A percentile compares a stretch with the other conserved stretches of the same genome.
Conservation (phyloP, 208 protist genomes). For the Leptomonas seymouri region DNA sequence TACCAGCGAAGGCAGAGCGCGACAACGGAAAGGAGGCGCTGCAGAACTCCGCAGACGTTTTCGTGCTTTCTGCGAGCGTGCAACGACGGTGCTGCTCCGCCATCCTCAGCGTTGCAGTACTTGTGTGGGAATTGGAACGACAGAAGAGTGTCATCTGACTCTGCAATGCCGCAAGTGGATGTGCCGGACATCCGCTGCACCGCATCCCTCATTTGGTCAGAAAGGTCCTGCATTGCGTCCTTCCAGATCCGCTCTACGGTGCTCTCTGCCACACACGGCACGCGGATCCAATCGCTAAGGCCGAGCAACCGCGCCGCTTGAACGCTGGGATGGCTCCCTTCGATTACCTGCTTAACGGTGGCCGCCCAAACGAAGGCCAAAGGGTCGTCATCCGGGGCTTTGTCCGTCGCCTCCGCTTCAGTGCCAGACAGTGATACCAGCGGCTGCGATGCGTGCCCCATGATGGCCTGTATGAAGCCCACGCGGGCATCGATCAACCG, state of each 20-base stretch:
- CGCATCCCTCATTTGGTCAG: neutral
- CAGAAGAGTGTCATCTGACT: neutral
- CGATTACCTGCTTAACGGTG: neutral
- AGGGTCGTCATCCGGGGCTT: neutral
- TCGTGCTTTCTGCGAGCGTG: neutral
- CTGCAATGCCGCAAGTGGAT: neutral
- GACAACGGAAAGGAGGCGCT: neutral
- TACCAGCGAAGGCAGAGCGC: conserved; percentile 11
- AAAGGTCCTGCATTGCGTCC: neutral
- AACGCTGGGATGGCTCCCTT: neutral
- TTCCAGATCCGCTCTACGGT: neutral
- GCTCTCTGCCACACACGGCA: neutral
- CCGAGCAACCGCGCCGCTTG: neutral
- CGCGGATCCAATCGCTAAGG: neutral
- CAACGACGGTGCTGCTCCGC: neutral
- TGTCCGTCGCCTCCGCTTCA: neutral
- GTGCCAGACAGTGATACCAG: neutral
- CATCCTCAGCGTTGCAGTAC: neutral
- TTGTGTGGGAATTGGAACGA: neutral
- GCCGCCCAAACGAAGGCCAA: neutral
- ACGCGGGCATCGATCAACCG: conserved; percentile 5
- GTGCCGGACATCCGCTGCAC: conserved; percentile 2
- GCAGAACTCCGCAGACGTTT: neutral
- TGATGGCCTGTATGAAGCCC: conserved; percentile 10
- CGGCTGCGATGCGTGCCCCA: neutral